Conservation (phyloP, 2,329 filamentous ascomycete species). For the Fonsecaea nubica region DNA sequence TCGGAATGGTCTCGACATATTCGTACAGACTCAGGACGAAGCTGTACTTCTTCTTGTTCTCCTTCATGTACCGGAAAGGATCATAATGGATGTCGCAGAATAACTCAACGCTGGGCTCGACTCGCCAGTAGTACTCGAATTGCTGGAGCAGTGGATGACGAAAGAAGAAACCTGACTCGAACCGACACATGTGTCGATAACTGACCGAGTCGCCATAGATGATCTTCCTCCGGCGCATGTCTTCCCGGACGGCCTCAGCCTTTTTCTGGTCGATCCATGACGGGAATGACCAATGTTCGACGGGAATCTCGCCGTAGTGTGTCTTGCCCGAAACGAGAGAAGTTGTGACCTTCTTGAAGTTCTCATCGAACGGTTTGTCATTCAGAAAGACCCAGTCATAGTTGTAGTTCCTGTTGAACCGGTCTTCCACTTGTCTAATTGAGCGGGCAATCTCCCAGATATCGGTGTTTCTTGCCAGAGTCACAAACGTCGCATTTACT, state of each 20-base stretch:
- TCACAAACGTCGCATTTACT: conserved; percentile 98
- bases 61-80: conserved; percentile 94
- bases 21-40: conserved; percentile 96
- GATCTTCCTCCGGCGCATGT: conserved; percentile 93
- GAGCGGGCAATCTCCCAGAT: conserved; percentile 96
- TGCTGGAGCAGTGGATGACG: conserved; percentile 90
- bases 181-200: conserved; percentile 99
- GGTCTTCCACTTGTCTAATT: conserved; percentile 95
- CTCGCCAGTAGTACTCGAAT: conserved; percentile 99
- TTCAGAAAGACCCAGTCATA: conserved; percentile 99
- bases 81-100: conserved; percentile 96
- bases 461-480: conserved; percentile 88
- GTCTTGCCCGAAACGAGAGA: conserved; percentile 92
- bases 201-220: conserved; percentile 97
- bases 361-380: conserved; percentile 89
- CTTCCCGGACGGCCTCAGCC: conserved; percentile 85
- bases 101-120: conserved; percentile 95
- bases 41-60: conserved; percentile 97
- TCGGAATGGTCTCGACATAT: conserved; percentile 94
- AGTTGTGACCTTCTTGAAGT: conserved; percentile 89
- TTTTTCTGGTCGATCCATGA: conserved; percentile 94
- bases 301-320: conserved; percentile 85
- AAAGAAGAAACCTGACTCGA: conserved; percentile 99
- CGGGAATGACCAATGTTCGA: conserved; percentile 97
- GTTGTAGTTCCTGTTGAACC: conserved; percentile 95